These are phyloP conservation scores for Pleurotus eryngii DNA, from an alignment of 768 basidiomycete species.

Conservation along the genomic window DNA sequence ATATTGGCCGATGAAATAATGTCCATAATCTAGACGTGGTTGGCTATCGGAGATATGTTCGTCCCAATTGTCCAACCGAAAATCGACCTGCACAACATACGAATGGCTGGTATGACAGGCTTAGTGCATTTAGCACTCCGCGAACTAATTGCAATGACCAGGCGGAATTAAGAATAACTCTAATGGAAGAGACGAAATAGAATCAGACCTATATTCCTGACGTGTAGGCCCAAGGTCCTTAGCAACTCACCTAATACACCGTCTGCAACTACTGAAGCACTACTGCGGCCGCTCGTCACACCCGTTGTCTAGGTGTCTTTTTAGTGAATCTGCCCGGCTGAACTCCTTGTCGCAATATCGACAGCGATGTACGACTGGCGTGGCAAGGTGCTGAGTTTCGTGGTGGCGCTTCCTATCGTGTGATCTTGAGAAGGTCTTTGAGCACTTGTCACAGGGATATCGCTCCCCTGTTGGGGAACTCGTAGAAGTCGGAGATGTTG, in stretches of 20 bases:
- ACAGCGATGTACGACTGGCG: slow-evolving; percentile 66
- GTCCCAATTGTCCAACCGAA: not conserved
- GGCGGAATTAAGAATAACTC: slow-evolving; percentile 7
- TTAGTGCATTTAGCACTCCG: not conserved
- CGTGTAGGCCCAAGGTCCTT: not conserved
- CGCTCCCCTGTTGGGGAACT: slow-evolving; percentile 54
- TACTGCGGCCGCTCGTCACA: slow-evolving; percentile 60
- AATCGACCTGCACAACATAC: not conserved
- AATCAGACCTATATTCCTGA: slow-evolving; percentile 1
- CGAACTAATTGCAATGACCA: slow-evolving; percentile 7
- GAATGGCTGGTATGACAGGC: not conserved
- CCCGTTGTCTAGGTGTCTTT: slow-evolving; percentile 80
- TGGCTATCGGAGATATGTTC: not conserved
- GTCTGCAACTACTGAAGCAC: not conserved
- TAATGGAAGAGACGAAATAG: slow-evolving; percentile 1
- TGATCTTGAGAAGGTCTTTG: slow-evolving; percentile 75
- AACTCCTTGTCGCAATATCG: slow-evolving; percentile 75
- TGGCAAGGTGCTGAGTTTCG: slow-evolving; percentile 69
- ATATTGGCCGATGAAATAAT: no score
- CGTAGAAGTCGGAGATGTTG: slow-evolving; percentile 31
- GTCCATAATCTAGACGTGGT: no score
- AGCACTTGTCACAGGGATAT: slow-evolving; percentile 70
- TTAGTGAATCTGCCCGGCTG: slow-evolving; percentile 75
- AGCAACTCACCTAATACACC: not conserved
- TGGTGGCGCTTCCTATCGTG: slow-evolving; percentile 82